A percentile compares a stretch with the other conserved stretches of the same genome.
phyloP scores from a whole-genome alignment of 176 grass and related monocot species.

The Thinopyrum elongatum region DNA sequence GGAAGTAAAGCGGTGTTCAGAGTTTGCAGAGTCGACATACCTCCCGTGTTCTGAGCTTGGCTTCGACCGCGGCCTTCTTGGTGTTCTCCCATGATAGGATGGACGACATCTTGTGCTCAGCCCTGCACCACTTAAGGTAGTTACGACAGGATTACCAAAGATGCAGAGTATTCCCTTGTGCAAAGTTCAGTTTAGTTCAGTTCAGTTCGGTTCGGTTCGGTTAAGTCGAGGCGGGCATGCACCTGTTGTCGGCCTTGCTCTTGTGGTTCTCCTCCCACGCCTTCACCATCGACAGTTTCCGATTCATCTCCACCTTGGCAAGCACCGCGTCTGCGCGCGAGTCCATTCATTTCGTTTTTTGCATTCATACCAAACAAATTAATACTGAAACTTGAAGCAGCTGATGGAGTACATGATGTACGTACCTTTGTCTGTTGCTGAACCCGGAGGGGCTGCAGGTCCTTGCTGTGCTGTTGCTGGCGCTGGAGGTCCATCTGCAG shows the following conservation, averaged over 20 bases:
- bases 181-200: not conserved
- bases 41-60: conserved; percentile 44
- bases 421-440: conserved; percentile 32
- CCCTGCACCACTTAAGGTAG: not conserved
- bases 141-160: not conserved
- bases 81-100: conserved; percentile 56
- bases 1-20: not conserved
- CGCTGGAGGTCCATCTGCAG: conserved; percentile 25
- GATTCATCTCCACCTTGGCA: conserved; percentile 47
- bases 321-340: conserved; percentile 34
- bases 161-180: not conserved
- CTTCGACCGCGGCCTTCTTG: conserved; percentile 36
- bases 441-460: not conserved
- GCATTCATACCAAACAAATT: too few relatives aligned
- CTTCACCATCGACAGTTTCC: conserved; percentile 53
- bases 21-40: conserved; percentile 7
- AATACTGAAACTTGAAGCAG: too few relatives aligned
- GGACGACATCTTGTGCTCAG: conserved; percentile 47
- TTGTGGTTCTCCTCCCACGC: conserved; percentile 72
- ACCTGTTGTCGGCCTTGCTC: conserved; percentile 58
- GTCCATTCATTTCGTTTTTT: not conserved
- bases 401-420: too few relatives aligned
- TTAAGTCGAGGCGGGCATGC: too few relatives aligned
- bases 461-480: not conserved
- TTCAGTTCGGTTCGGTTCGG: not conserved